Evolutionary conservation across 2,329 filamentous ascomycete species (phyloP).

Genomic region (Anthostomella pinea): DNA sequence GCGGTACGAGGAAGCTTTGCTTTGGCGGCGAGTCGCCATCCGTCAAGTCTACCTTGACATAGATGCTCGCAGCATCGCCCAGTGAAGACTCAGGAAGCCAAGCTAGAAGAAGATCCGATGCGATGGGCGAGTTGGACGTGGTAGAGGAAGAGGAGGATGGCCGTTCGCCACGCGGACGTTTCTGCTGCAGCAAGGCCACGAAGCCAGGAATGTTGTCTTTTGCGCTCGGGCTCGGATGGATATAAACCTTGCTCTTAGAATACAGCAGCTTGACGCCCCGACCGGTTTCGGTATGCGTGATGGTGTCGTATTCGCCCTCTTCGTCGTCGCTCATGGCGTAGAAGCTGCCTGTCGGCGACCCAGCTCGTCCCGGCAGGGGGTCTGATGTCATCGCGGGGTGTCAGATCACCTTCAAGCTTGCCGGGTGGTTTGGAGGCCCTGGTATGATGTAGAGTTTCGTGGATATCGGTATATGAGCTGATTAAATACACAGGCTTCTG

Average conservation of each 20-base stretch:
- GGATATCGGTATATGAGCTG: too few relatives aligned
- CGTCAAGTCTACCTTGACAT: slow-evolving; percentile 91
- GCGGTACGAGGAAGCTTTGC: slow-evolving; percentile 87
- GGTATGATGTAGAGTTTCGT: too few relatives aligned
- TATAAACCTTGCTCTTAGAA: slow-evolving; percentile 98
- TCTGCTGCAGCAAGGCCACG: slow-evolving; percentile 90
- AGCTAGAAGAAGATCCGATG: slow-evolving; percentile 78
- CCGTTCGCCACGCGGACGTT: slow-evolving; percentile 45
- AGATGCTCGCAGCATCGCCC: slow-evolving; percentile 81
- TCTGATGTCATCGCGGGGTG: slow-evolving; percentile 35
- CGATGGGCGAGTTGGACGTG: slow-evolving; percentile 42
- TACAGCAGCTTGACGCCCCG: slow-evolving; percentile 90
- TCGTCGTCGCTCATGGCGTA: slow-evolving; percentile 97
- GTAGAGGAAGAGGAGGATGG: slow-evolving; percentile 44
- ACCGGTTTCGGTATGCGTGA: slow-evolving; percentile 73
- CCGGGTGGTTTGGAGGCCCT: too few relatives aligned
- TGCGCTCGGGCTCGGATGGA: slow-evolving; percentile 87
- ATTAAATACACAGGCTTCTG: too few relatives aligned
- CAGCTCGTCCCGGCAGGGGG: slow-evolving; percentile 34
- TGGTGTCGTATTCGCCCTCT: slow-evolving; percentile 91
- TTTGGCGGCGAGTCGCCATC: slow-evolving; percentile 77
- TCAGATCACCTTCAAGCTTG: too few relatives aligned
- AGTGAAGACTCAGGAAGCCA: slow-evolving; percentile 91
- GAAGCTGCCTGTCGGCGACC: slow-evolving; percentile 82
- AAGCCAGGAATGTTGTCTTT: slow-evolving; percentile 97